Evolutionary conservation across 768 basidiomycete species (phyloP), one percentile per base, ranked within the genome.

Genomic region (Serendipita vermifera): DNA sequence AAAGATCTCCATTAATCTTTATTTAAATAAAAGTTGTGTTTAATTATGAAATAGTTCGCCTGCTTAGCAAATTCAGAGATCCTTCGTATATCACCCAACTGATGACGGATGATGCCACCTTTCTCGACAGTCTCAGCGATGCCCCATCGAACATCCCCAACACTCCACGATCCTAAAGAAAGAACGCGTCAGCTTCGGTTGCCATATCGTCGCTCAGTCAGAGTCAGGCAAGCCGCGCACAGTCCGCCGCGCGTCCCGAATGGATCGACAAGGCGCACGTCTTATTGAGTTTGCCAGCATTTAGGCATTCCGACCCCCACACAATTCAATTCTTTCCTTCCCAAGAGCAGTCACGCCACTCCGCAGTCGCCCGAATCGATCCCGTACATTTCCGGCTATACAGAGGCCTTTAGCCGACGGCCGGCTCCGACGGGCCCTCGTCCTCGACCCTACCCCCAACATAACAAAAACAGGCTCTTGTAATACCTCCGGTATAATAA

Each of bases 41-140:
- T n/a, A n/a, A n/a, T n/a, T n/a, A n/a, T n/a, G n/a, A n/a, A n/a
- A n/a, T n/a, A n/a, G n/a, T n/a, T n/a, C n/a, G n/a, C n/a, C n/a
- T n/a, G n/a, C n/a, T n/a, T n/a, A 51, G 17, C 22, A 51, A 22
- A 31, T 56, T 11, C 33, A 88, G 69, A 22, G 82, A 67, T 38
- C 82, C 82, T 67, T 94, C 92, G 60, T 92, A 96, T 0, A 91
- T 85, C 2, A 80, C 85, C 92, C 92, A 96, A 2, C 82, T 89
- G 58, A 96, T 87, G 0, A 82, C 83, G n/a, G 88, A 89, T 62
- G 87, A 87, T 13, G 87, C 68, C 4, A 93, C 81, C 67, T 97
- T 97, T 35, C 90, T 78, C 3, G 83, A 82, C 63, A 93, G 75
- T 9, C 92, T 80, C 29, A 97, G 73, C 2, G 84, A 82, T 15